A percentile compares a stretch with the other conserved stretches of the same genome.
Evolutionary conservation across 2,329 filamentous ascomycete species (phyloP).

Genomic region (Aspergillus niger): DNA sequence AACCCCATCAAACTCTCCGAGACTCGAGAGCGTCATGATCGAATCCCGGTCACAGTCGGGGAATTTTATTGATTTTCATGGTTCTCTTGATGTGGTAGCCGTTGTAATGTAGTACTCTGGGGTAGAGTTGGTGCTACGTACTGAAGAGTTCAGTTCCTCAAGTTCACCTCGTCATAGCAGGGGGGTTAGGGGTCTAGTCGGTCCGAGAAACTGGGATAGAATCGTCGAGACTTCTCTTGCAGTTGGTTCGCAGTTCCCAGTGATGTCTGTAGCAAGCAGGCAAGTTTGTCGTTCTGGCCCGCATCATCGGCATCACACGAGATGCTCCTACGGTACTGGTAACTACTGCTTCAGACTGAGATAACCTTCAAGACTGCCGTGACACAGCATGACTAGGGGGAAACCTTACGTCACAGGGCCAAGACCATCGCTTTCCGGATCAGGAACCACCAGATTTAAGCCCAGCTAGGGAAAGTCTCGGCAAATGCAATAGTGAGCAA

Average conservation of each 20-base stretch:
- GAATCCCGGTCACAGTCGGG: neutral
- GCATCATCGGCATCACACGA: neutral
- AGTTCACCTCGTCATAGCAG: neutral
- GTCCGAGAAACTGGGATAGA: conserved; percentile 1
- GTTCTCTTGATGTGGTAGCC: conserved; percentile 4
- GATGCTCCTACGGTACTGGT: neutral
- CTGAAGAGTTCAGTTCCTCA: neutral
- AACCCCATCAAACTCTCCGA: neutral
- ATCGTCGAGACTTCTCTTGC: conserved; percentile 16
- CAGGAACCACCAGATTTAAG: neutral
- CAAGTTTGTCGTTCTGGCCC: neutral
- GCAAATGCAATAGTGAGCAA: conserved; percentile 11
- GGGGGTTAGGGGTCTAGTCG: neutral
- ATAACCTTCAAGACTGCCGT: conserved; percentile 1
- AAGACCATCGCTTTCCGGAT: conserved; percentile 17
- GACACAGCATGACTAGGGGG: conserved; percentile 3
- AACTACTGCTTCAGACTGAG: neutral
- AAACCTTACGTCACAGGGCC: conserved; percentile 19
- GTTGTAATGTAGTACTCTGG: conserved; percentile 5
- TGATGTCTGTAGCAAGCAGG: neutral
- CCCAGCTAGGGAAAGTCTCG: conserved; percentile 11
- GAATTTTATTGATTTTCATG: neutral
- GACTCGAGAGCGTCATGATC: conserved; percentile 20
- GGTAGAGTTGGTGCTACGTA: neutral
- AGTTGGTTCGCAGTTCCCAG: conserved; percentile 7